These are phyloP conservation scores for Daedalea quercina DNA, from an alignment of 768 basidiomycete genomes.

Conservation along the genomic window DNA sequence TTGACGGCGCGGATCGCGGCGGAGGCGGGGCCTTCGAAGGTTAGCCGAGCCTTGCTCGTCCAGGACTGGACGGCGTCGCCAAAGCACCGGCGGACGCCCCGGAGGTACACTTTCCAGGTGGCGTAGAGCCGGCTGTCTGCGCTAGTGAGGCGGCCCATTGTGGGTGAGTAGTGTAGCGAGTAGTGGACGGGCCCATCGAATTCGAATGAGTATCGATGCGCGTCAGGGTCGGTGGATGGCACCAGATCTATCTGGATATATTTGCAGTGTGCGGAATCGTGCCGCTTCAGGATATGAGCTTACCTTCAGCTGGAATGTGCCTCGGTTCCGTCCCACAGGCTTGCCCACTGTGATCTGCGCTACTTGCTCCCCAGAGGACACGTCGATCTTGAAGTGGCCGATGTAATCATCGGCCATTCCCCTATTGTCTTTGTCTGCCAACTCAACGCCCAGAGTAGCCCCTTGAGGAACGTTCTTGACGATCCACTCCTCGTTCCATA, in stretches of 20 bases:
- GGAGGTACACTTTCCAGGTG: conserved; percentile 71
- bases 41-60: conserved; percentile 70
- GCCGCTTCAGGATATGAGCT: conserved; percentile 8
- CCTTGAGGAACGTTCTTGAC: conserved; percentile 64
- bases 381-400: conserved; percentile 50
- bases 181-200: conserved; percentile 73
- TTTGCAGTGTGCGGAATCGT: background rate
- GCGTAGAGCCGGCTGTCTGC: conserved; percentile 63
- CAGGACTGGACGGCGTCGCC: conserved; percentile 54
- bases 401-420: conserved; percentile 53
- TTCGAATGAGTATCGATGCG: conserved; percentile 43
- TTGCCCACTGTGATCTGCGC: conserved; percentile 46
- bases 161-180: conserved; percentile 65
- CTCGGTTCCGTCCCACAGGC: conserved; percentile 39
- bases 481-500: conserved; percentile 74
- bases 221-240: conserved; percentile 34
- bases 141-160: conserved; percentile 55
- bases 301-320: conserved; percentile 69
- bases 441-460: conserved; percentile 49
- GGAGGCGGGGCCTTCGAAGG: conserved; percentile 58
- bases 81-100: conserved; percentile 54
- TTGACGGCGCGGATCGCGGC: conserved; percentile 62
- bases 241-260: conserved; percentile 46
- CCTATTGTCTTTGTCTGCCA: conserved; percentile 65
- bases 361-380: conserved; percentile 55